Percentiles rank a stretch among this genome's conserved stretches.
Conservation (phyloP, 2,329 filamentous ascomycete species). For the Calonectria honghensis region DNA sequence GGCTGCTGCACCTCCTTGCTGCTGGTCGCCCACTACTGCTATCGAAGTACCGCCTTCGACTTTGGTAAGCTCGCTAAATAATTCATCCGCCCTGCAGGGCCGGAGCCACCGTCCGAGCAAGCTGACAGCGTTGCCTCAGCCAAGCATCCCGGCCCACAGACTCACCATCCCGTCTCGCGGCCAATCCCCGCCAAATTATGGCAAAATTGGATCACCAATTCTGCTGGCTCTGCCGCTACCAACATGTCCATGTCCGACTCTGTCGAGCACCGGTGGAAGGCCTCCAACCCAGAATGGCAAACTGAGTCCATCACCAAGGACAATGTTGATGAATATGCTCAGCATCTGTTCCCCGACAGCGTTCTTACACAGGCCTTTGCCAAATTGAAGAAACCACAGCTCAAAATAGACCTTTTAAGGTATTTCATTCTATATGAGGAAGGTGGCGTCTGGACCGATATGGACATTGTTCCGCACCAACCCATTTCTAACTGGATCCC, state of each 20-base stretch:
- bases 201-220: constrained; percentile 58
- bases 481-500: constrained; percentile 81
- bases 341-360: constrained; percentile 77
- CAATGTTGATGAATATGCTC: constrained; percentile 66
- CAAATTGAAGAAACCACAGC: constrained; percentile 68
- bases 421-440: constrained; percentile 79
- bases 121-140: neutral
- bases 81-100: constrained; percentile 11
- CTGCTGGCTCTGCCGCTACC: constrained; percentile 52
- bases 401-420: constrained; percentile 77
- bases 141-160: neutral
- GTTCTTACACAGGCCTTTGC: constrained; percentile 70
- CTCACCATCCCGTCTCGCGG: neutral
- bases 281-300: constrained; percentile 53
- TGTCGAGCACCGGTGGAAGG: constrained; percentile 53
- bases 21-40: constrained; percentile 10
- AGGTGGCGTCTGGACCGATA: constrained; percentile 82
- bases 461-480: constrained; percentile 80
- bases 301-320: constrained; percentile 56
- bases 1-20: constrained; percentile 13
- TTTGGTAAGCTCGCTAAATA: constrained; percentile 7
- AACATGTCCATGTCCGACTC: constrained; percentile 47
- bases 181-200: constrained; percentile 55
- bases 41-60: neutral
- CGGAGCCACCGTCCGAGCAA: neutral